Evolutionary conservation across 2,329 filamentous ascomycete genomes (phyloP), one percentile per base, ranked within the genome.

Genomic region (Emmonsiellopsis sp.): DNA sequence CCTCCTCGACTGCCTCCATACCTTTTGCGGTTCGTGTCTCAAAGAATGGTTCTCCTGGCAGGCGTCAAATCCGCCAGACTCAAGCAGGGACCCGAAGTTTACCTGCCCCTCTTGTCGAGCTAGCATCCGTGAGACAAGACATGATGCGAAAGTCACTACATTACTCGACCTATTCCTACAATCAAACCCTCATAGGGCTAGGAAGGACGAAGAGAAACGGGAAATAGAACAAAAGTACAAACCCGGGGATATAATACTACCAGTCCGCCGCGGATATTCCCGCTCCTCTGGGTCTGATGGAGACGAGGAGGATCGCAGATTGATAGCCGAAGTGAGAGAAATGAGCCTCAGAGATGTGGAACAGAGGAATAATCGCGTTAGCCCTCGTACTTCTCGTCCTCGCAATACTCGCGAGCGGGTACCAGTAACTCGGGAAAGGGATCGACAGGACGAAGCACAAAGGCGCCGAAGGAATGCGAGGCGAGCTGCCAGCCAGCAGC

Each of bases 41-140:
- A 95, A 95, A 70, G 89, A 95, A 75, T 98, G 93, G 93, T 98
- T 97, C 68, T 76, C 78, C 58, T 93, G 84, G 70, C 89, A 95
- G 69, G 84, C 84, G 38, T 75, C 78, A 32, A 81, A 58, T 61
- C 75, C 51, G 65, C 77, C 60, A 64, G 78, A 62, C 56, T 76
- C 63, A 62, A 72, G 58, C 66, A 79, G 65, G 15, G 51, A 62
- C 2, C 73, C 78, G 51, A 79, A 78, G 45, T 95, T 89, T 69
- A 96, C 90, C 45, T 98, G 93, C 73, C 93, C 93, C 41, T 87
- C 89, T 72, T 98, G 93, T 73, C 88, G 93, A 59, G 88, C 90
- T 45, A 73, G 79, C 10, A 92, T 98, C 56, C 85, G 91, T 58
- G 88, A 87, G 63, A 95, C 92, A 43, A 84, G 85, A 66, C 89